Evolutionary conservation across 2,329 filamentous ascomycete species (phyloP).

Genomic region (Aspergillus sergii): DNA sequence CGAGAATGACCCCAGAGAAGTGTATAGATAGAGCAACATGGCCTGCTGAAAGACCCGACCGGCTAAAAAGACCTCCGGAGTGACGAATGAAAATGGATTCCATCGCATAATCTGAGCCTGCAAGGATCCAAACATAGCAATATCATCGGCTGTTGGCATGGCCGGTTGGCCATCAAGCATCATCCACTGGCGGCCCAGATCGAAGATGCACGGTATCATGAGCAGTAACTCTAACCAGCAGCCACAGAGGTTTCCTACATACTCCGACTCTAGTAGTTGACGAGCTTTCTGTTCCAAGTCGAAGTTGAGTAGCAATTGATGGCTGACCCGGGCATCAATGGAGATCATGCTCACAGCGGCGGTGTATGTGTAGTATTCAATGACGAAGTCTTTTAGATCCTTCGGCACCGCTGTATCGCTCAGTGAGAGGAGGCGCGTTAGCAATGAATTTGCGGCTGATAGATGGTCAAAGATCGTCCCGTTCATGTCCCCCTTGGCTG

Average conservation of each 20-base stretch:
- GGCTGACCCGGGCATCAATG: slow-evolving; percentile 35
- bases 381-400: slow-evolving; percentile 49
- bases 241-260: slow-evolving; percentile 34
- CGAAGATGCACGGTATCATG: slow-evolving; percentile 35
- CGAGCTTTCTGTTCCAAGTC: slow-evolving; percentile 45
- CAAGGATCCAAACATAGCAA: slow-evolving; percentile 48
- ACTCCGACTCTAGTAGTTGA: slow-evolving; percentile 27
- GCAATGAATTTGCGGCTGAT: slow-evolving; percentile 47
- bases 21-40: slow-evolving; percentile 48
- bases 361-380: slow-evolving; percentile 55
- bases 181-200: slow-evolving; percentile 38
- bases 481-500: slow-evolving; percentile 48
- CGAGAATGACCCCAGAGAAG: slow-evolving; percentile 26
- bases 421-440: slow-evolving; percentile 41
- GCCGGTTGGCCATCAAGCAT: slow-evolving; percentile 27
- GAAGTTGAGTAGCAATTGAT: slow-evolving; percentile 41
- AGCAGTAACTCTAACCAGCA: slow-evolving; percentile 35
- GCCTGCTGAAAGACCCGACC: slow-evolving; percentile 51
- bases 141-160: slow-evolving; percentile 43
- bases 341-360: slow-evolving; percentile 53
- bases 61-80: slow-evolving; percentile 43
- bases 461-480: slow-evolving; percentile 53
- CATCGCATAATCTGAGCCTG: slow-evolving; percentile 48
- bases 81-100: slow-evolving; percentile 39
- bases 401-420: slow-evolving; percentile 36